Base-by-base conservation (phyloP, 2,329 filamentous ascomycete species). In the Ampelomyces quisqualis region DNA sequence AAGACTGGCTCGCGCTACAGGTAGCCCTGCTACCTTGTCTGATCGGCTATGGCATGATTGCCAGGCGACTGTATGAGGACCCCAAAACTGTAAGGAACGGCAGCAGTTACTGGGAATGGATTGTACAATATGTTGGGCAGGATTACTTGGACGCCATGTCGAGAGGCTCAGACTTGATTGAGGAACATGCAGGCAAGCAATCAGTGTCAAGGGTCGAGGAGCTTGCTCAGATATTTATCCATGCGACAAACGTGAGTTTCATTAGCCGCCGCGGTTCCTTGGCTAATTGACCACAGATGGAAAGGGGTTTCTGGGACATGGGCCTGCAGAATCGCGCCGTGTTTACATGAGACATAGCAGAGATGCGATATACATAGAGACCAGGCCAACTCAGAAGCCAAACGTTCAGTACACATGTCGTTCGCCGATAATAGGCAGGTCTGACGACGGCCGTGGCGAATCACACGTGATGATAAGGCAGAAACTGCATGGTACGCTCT, bases 91-190 rank as follows among this genome's bases (percentile, higher is more conserved):
- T 72, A 34, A 75, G 76, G 26, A 75, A 85, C 9, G 80, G 74
- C 0, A 94, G 91, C 64, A 75, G 71, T 13, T 97, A 95, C 71
- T 93, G 86, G 85, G 79, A 82, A 31, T 97, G 91, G 91, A 88
- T 97, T 52, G 77, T 90, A 62, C 94, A 88, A 60, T 97, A 96
- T 62, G 80, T 86, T 11, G 86, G 84, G 2, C 83, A 88, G 1
- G 87, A 93, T 63, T 96, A 95, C 53, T 70, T 75, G 1, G 75
- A 82, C 47, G 87, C 88, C 5, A 86, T 94, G 38, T 74, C 74
- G 49, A 75, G 81, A 3, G 88, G 88, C 15, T 55, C 48, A 86
- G 86, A 80, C 46, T 69, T 94, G 20, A 75, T 96, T 7, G 91
- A 96, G 67, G 79, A 80, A 53, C 78, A 90, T 59, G 83, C 86